Evolutionary conservation across 2,329 filamentous ascomycete genomes (phyloP), one percentile per base, ranked within the genome.

Genomic region (Ceratocystis variospora): DNA sequence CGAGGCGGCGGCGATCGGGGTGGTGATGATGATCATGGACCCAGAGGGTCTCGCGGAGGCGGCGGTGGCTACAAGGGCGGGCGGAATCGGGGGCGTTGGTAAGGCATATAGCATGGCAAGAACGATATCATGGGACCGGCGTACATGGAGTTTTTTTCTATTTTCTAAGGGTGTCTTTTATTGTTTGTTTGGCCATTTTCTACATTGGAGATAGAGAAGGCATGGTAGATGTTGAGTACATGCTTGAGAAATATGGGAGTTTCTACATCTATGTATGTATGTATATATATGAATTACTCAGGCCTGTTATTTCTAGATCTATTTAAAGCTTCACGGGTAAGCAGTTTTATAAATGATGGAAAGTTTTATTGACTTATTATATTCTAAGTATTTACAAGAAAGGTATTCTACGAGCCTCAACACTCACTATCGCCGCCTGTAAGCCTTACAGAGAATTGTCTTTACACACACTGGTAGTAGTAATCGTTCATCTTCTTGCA

Each of bases 11-110:
- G 76, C 19, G 77, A 76, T 22, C 76, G 78, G 70, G 82, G 82
- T 31, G 81, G 81, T 69, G 75, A 72, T 61, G 77, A 78, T 8
- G 79, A 80, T 15, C 76, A 75, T 68, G 76, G 31, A 76, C 73
- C 76, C 75, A 46, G 75, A 15, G 79, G 79, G 2, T 74, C 79
- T 0, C 73, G 83, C 72, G 75, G 83, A 68, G 74, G 81, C 59
- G 77, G 83, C 37, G 79, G 63, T 17, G 66, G 78, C 17, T 75
- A 79, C 6, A 80, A 81, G 61, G 79, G 78, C 19, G 76, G 81
- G 66, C 78, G 80, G 17, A 81, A 78, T 70, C 76, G 80, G 2
- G 77, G 77, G n/a, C 76, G 78, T 31, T 80, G 79, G 79, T 81
- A 72, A 70, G 41, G 4, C 22, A 22, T 19, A 25, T 7, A 25